Conservation (phyloP, 441 rosid species). For the Syzygium syzygioides region DNA sequence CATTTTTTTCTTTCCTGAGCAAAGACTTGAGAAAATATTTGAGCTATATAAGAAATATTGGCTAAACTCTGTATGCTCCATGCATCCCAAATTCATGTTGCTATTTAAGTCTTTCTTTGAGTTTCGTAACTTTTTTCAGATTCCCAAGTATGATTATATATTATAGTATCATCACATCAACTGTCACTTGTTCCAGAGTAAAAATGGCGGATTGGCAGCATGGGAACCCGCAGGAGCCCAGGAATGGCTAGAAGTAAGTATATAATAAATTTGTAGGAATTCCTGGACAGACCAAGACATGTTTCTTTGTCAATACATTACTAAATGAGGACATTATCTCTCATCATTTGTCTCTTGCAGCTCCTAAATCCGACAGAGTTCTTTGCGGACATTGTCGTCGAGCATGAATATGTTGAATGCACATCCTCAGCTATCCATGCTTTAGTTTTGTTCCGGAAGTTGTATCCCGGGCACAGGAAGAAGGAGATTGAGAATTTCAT, state of each 20-base stretch:
- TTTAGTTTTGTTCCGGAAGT: neutral
- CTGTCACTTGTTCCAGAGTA: constrained; percentile 32
- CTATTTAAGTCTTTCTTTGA: neutral
- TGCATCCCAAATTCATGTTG: neutral
- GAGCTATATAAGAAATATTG: neutral
- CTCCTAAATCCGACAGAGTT: constrained; percentile 69
- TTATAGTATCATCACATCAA: neutral
- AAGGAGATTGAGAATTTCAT: constrained; percentile 8
- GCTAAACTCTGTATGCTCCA: neutral
- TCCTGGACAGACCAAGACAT: neutral
- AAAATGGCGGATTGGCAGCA: constrained; percentile 63
- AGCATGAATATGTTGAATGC: constrained; percentile 29
- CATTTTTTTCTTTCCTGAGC: neutral
- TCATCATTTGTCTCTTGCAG: constrained; percentile 16
- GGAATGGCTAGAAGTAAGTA: constrained; percentile 62
- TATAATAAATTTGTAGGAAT: neutral
- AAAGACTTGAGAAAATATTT: neutral
- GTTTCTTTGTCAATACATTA: neutral
- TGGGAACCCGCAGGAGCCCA: constrained; percentile 77
- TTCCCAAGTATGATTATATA: neutral
- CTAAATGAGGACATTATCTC: neutral
- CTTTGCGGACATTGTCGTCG: constrained; percentile 55
- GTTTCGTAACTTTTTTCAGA: neutral
- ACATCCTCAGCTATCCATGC: neutral
- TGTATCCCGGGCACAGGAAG: neutral